phyloP scores from a whole-genome alignment of 805 yeast species.

The Ogataea philodendri region DNA sequence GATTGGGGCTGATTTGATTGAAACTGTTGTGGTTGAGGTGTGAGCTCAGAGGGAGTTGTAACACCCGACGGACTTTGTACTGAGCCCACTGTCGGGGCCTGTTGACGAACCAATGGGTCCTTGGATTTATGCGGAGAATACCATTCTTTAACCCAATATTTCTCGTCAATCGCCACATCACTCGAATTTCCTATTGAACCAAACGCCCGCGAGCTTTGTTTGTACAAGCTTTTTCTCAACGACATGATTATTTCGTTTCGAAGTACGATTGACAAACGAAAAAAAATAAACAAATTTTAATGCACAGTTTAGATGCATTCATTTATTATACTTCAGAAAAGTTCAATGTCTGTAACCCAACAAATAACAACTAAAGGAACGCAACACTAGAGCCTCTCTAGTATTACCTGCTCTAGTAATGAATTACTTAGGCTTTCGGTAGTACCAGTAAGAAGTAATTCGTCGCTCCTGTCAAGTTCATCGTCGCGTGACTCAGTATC shows the following conservation, averaged over 20 bases:
- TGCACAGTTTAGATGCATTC: neutral
- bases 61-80: slow-evolving; percentile 22
- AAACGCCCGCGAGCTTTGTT: slow-evolving; percentile 31
- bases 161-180: slow-evolving; percentile 22
- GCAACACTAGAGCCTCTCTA: slow-evolving; percentile 26
- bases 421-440: slow-evolving; percentile 28
- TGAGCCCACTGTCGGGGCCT: no score
- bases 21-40: slow-evolving; percentile 27
- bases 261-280: no score
- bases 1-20: slow-evolving; percentile 21
- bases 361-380: no score
- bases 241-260: no score
- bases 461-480: slow-evolving; percentile 7
- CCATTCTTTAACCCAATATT: slow-evolving; percentile 35
- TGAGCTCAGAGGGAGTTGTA: slow-evolving; percentile 24
- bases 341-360: no score
- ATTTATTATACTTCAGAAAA: no score
- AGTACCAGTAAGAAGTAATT: slow-evolving; percentile 21
- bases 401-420: slow-evolving; percentile 29
- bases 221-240: slow-evolving; percentile 35
- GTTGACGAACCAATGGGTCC: no score
- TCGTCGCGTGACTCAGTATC: no score
- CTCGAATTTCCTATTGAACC: slow-evolving; percentile 20
- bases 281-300: slow-evolving; percentile 29
- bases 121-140: slow-evolving; percentile 34